Evolutionary conservation across 2,329 filamentous ascomycete genomes (phyloP), one percentile per base, ranked within the genome.

Genomic region (Sporothrix dimorphospora): DNA sequence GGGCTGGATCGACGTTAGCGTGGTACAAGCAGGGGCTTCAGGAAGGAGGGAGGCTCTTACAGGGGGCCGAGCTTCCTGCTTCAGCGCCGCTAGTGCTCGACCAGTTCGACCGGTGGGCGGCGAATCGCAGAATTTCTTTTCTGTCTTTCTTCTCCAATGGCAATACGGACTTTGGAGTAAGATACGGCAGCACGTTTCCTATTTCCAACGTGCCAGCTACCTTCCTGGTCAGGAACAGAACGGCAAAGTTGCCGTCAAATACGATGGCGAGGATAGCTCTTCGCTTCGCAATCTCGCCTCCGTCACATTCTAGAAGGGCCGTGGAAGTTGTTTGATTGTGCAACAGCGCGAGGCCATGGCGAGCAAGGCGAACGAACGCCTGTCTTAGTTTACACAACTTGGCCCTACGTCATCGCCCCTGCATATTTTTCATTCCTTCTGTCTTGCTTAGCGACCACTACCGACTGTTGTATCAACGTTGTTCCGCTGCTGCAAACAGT

Each of bases 41-140:
- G 6, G n/a, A 3, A 24, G 21, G n/a, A 6, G 6, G n/a, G 8
- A 24, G 21, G n/a, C 49, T 53, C 49, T 55, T 55, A 14, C 21
- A 27, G 51, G 47, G 47, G 47, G 3, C 30, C 30, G 30, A 6
- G 30, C 30, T 3, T 34, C 30, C 30, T 34, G 30, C 30, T 34
- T 34, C 30, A 34, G 30, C 30, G 30, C 30, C 30, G 30, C 40
- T 42, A 42, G 40, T 42, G 40, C 40, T 42, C 9, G 40, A 14
- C 40, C 40, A 61, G 9, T 21, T 11, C 19, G 55, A 11, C 30
- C 30, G 16, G 55, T 40, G 30, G 55, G 55, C 55, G 55, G 55
- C 55, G 34, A 61, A 61, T 61, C 55, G 27, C 53, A 57, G 53
- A 34, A 34, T 34, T 57, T 57, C 53, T 57, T 19, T 57, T n/a